Percentiles rank a stretch among this genome's conserved stretches.
Evolutionary conservation across 768 basidiomycete species (phyloP).

Genomic region (Agaricus blazei): DNA sequence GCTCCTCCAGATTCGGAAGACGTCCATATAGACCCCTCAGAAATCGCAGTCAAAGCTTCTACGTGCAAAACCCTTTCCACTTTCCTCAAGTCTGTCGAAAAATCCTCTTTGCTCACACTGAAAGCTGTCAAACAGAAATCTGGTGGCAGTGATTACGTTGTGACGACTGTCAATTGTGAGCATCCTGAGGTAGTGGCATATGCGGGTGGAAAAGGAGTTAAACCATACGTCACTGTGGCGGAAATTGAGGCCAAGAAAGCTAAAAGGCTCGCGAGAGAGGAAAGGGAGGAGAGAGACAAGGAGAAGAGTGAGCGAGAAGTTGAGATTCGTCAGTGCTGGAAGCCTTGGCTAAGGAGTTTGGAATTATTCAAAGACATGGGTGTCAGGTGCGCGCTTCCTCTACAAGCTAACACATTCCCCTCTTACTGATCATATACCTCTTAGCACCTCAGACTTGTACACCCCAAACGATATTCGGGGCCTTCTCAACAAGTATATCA

Average conservation of each 20-base stretch:
- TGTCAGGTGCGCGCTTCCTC: constrained; percentile 44
- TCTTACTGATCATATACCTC: not conserved
- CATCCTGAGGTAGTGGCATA: constrained; percentile 59
- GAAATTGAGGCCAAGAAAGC: constrained; percentile 61
- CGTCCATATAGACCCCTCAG: constrained; percentile 30
- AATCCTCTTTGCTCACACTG: constrained; percentile 63
- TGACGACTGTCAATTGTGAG: constrained; percentile 45
- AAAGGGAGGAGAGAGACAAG: constrained; percentile 37
- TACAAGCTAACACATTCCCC: not conserved
- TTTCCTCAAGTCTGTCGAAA: constrained; percentile 77
- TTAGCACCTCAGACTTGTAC: constrained; percentile 51
- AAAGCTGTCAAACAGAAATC: constrained; percentile 56
- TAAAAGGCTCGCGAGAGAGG: constrained; percentile 52
- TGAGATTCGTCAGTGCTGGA: constrained; percentile 68
- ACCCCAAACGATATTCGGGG: constrained; percentile 50
- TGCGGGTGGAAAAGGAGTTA: constrained; percentile 6
- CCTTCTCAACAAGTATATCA: constrained; percentile 59
- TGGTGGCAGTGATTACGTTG: constrained; percentile 46
- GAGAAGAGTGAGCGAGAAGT: constrained; percentile 45
- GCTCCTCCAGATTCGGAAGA: constrained; percentile 19
- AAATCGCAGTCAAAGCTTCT: constrained; percentile 74
- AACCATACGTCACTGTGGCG: constrained; percentile 51
- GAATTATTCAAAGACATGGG: constrained; percentile 61
- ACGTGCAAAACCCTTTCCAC: constrained; percentile 74
- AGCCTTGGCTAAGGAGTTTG: constrained; percentile 54